These are phyloP conservation scores for Endoconidiophora laricicola DNA, from an alignment of 2,329 filamentous ascomycete genomes.

Conservation along the genomic window DNA sequence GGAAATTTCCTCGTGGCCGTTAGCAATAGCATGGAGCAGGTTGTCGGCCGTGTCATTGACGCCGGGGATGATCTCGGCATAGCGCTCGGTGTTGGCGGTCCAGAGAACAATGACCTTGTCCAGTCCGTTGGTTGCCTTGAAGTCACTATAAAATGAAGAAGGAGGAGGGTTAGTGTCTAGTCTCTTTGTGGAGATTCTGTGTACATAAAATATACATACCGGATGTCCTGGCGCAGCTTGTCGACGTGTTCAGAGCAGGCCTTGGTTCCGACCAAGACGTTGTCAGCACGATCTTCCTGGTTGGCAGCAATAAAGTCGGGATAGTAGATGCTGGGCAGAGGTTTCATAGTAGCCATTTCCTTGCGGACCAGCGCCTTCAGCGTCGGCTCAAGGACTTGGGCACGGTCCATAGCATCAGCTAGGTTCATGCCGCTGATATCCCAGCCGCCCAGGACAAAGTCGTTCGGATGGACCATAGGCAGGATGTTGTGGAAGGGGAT, in stretches of 20 bases:
- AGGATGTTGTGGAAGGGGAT: constrained; percentile 89
- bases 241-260: constrained; percentile 79
- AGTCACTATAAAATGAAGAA: constrained; percentile 40
- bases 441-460: constrained; percentile 90
- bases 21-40: constrained; percentile 70
- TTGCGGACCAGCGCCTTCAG: constrained; percentile 81
- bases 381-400: constrained; percentile 85
- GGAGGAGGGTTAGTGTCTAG: constrained; percentile 1
- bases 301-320: constrained; percentile 98
- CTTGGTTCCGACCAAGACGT: constrained; percentile 67
- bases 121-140: constrained; percentile 69
- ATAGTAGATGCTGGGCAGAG: constrained; percentile 92
- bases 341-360: constrained; percentile 79
- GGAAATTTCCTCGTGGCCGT: constrained; percentile 77
- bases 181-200: not conserved
- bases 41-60: constrained; percentile 97
- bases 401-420: constrained; percentile 85
- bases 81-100: constrained; percentile 98
- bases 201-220: constrained; percentile 28
- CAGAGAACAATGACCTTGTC: constrained; percentile 96
- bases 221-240: constrained; percentile 82
- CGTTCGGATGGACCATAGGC: constrained; percentile 94
- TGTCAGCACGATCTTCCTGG: constrained; percentile 92
- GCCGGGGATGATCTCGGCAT: constrained; percentile 69
- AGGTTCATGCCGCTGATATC: constrained; percentile 89